Evolutionary conservation across 78 protist genomes (phyloP).

Genomic region (Dictyostelium brefeldianum): DNA sequence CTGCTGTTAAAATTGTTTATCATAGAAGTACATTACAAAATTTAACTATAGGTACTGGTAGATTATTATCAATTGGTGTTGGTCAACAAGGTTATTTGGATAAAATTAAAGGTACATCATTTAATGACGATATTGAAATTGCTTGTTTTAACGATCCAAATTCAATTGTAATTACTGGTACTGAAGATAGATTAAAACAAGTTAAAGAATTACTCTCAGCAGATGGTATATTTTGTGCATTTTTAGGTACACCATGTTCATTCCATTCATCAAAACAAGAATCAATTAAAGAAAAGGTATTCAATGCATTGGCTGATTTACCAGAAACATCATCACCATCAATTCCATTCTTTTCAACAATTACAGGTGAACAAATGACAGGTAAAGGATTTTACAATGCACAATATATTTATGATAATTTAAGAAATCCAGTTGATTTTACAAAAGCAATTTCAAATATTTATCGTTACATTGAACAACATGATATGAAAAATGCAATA

Average conservation of each 20-base stretch:
- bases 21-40: constrained; percentile 35
- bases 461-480: constrained; percentile 4
- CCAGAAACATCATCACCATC: neutral
- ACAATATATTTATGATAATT: constrained; percentile 64
- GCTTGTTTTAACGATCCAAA: constrained; percentile 55
- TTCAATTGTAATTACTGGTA: constrained; percentile 58
- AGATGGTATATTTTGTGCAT: constrained; percentile 45
- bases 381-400: constrained; percentile 17
- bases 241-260: constrained; percentile 67
- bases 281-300: constrained; percentile 26
- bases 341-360: constrained; percentile 70
- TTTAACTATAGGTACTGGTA: constrained; percentile 65
- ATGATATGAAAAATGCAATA: neutral
- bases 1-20: constrained; percentile 56
- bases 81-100: constrained; percentile 22
- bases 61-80: constrained; percentile 64
- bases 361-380: constrained; percentile 24
- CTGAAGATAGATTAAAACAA: neutral
- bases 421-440: constrained; percentile 41
- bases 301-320: constrained; percentile 16
- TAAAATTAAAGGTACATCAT: neutral
- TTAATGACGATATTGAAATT: constrained; percentile 17
- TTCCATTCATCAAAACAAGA: constrained; percentile 72
- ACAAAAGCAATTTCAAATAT: constrained; percentile 33
- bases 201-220: neutral